phyloP scores from a whole-genome alignment of 371 early-diverging fungal genomes.

The Rhizopus stolonifer region DNA sequence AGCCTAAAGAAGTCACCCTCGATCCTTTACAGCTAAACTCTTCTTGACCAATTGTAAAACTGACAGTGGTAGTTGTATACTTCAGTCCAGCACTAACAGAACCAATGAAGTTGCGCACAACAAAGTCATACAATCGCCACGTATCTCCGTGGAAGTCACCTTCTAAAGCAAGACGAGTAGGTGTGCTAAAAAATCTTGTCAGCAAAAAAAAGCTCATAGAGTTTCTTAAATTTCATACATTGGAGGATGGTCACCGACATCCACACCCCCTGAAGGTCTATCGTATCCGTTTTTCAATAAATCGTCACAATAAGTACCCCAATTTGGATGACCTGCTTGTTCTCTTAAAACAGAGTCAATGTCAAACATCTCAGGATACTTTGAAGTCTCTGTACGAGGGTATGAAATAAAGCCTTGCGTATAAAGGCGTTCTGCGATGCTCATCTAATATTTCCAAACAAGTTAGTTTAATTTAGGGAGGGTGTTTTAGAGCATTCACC shows the following conservation, averaged over 20 bases:
- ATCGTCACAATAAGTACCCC: slow-evolving; percentile 40
- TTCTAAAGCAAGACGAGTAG: slow-evolving; percentile 48
- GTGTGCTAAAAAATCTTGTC: slow-evolving; percentile 34
- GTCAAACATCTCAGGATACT: slow-evolving; percentile 63
- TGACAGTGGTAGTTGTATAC: slow-evolving; percentile 54
- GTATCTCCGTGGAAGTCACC: slow-evolving; percentile 51
- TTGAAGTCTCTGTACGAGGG: slow-evolving; percentile 76
- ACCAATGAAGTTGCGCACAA: slow-evolving; percentile 60
- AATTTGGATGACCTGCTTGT: slow-evolving; percentile 39
- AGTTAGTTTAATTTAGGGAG: background rate
- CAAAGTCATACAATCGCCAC: slow-evolving; percentile 65
- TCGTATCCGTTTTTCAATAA: slow-evolving; percentile 35
- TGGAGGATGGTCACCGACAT: slow-evolving; percentile 54
- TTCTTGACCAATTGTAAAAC: slow-evolving; percentile 51
- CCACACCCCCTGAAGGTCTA: slow-evolving; percentile 47
- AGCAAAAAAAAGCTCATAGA: background rate
- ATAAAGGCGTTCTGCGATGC: slow-evolving; percentile 53
- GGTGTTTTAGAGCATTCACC: background rate
- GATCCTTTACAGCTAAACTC: slow-evolving; percentile 48
- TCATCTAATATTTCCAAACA: slow-evolving; percentile 36
- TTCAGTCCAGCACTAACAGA: slow-evolving; percentile 58
- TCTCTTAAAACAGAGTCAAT: slow-evolving; percentile 39
- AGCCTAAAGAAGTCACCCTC: slow-evolving; percentile 42
- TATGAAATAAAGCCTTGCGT: slow-evolving; percentile 69
- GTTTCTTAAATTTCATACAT: slow-evolving; percentile 22